Evolutionary conservation across 306 rosid genomes (phyloP), one percentile per base, ranked within the genome.

Genomic region (Begonia fuchsioides): DNA sequence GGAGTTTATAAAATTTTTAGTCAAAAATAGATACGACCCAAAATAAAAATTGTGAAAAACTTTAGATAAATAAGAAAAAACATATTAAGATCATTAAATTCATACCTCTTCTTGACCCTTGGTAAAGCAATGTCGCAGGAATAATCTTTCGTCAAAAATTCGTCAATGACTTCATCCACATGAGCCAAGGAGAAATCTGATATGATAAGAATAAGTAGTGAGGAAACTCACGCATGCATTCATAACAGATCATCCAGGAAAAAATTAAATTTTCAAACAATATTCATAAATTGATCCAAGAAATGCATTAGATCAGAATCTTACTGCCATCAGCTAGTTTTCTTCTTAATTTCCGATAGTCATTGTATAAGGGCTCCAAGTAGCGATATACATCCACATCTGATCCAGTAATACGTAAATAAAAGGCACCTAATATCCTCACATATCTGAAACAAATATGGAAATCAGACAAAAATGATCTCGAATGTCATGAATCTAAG

Each of bases 151-250:
- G 84, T 85, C 51, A 92, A 73, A 72, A 92, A 94, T 56, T 92
- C 98, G 64, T 92, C 96, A 54, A 92, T 92, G 53, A 85, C 84
- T 81, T 92, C 98, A 68, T 92, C 98, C 66, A 92, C 94, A 43
- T 82, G 98, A 1, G 96, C 79, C 78, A 92, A 75, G 18, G 69
- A 0, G 67, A 73, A 92, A 44, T 67, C 98, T 90, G 72, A 61
- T 52, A 65, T 62, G 61, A 47, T 17, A 15, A 64, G 47, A 56
- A 17, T 46, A 49, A 43, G 12, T 44, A 20, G 43, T 48, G 50
- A 41, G 13, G 17, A 39, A 54, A 58, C 51, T 51, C 14, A 2
- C n/a, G 15, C 38, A 39, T 40, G n/a, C 39, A 48, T 8, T 18
- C 10, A 17, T 17, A 1, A 12, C n/a, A 39, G 38, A 39, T 17